Conservation (phyloP, 2,329 filamentous ascomycete species). For the Epichloe coenophiala region DNA sequence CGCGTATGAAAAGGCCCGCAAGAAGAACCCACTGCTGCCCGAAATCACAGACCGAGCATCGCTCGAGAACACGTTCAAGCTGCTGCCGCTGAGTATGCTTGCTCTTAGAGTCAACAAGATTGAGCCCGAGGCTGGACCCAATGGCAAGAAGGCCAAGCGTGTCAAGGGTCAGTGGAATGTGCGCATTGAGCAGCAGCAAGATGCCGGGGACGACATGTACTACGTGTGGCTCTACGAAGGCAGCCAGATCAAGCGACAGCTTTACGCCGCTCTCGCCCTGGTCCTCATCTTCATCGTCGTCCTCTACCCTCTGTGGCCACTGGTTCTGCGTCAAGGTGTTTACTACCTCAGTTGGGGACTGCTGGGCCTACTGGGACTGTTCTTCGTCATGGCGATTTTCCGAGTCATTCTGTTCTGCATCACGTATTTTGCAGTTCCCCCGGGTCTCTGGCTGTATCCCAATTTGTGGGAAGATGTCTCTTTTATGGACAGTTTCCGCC, state of each 20-base stretch:
- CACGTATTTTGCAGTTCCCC: slow-evolving; percentile 78
- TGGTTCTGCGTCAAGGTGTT: slow-evolving; percentile 79
- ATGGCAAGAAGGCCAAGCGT: slow-evolving; percentile 65
- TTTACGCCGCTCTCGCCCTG: slow-evolving; percentile 76
- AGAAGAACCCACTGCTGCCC: slow-evolving; percentile 81
- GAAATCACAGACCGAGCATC: slow-evolving; percentile 77
- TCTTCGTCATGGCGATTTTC: slow-evolving; percentile 97
- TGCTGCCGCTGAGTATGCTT: slow-evolving; percentile 86
- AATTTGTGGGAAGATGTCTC: slow-evolving; percentile 98
- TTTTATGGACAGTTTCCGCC: slow-evolving; percentile 93
- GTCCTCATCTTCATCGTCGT: slow-evolving; percentile 76
- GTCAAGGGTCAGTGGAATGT: slow-evolving; percentile 96
- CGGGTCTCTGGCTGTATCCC: slow-evolving; percentile 94
- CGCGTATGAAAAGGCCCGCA: slow-evolving; percentile 76
- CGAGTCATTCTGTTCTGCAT: slow-evolving; percentile 86
- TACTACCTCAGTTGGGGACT: slow-evolving; percentile 96
- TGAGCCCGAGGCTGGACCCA: slow-evolving; percentile 47
- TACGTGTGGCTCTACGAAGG: slow-evolving; percentile 97
- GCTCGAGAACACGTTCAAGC: slow-evolving; percentile 88
- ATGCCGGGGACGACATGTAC: slow-evolving; percentile 74
- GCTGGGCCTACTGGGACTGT: slow-evolving; percentile 76
- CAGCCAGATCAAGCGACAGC: slow-evolving; percentile 85
- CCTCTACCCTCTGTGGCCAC: slow-evolving; percentile 91
- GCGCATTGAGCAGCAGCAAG: slow-evolving; percentile 89
- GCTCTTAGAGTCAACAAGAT: slow-evolving; percentile 79